phyloP scores from a whole-genome alignment of 805 yeast species.

The Dipodascopsis tothii region DNA sequence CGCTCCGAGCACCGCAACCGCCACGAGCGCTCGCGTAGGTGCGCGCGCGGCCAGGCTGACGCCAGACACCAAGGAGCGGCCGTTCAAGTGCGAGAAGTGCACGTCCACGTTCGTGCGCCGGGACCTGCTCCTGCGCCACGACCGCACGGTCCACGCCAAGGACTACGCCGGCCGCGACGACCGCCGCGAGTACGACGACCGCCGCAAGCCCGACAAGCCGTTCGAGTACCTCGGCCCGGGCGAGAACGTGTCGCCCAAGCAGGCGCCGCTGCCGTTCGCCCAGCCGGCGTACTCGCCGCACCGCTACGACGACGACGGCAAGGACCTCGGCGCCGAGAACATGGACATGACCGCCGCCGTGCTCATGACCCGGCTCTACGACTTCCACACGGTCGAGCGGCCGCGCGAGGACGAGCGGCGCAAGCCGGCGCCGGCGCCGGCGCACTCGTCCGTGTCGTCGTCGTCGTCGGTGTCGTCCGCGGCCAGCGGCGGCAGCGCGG shows the following conservation, averaged over 20 bases:
- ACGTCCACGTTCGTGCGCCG: slow-evolving; percentile 67
- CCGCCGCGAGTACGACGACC: slow-evolving; percentile 12
- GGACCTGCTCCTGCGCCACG: slow-evolving; percentile 68
- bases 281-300: too few relatives aligned
- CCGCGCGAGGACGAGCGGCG: too few relatives aligned
- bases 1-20: slow-evolving; percentile 70
- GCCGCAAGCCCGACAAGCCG: slow-evolving; percentile 12
- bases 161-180: slow-evolving; percentile 1
- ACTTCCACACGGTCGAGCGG: neutral
- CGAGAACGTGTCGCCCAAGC: too few relatives aligned
- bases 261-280: too few relatives aligned
- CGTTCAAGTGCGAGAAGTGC: slow-evolving; percentile 66
- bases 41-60: neutral
- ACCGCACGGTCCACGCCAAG: slow-evolving; percentile 61
- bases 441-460: neutral
- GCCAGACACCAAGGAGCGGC: slow-evolving; percentile 61
- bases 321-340: slow-evolving; percentile 12
- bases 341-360: slow-evolving; percentile 8
- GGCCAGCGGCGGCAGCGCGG: neutral
- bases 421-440: slow-evolving; percentile 1
- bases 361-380: slow-evolving; percentile 12
- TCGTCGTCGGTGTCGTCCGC: neutral
- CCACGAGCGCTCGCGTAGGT: slow-evolving; percentile 59
- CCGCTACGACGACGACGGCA: too few relatives aligned
- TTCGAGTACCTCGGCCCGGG: too few relatives aligned